Evolutionary conservation across 352 stramenopile species (phyloP), one percentile per base, ranked within the genome.

Genomic region (Phytopythium montanum): DNA sequence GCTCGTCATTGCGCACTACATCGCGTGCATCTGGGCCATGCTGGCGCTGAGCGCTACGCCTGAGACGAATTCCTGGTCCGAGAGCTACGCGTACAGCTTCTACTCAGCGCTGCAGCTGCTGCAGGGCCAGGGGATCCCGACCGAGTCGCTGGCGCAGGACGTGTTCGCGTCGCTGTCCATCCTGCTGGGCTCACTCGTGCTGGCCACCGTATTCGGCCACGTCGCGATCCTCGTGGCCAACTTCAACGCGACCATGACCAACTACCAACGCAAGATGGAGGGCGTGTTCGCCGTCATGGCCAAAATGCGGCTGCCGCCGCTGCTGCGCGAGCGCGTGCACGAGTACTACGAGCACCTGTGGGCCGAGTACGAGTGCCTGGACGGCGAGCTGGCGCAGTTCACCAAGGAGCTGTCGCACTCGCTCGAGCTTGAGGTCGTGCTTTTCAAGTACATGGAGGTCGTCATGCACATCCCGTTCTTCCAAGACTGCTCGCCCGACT

Each of bases 241-340:
- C 46, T 85, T 90, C 46, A 82, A 77, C 34, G 70, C 72, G 13
- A 81, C 78, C 25, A 59, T 58, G 8, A 85, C 72, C 0, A 72
- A 61, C 29, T 94, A 89, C 55, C 65, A 85, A 41, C 75, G 72
- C 13, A 90, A 90, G 48, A 84, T 87, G 76, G 81, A 90, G 45
- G 53, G 66, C 36, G 70, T 91, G 1, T 75, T 87, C 26, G 74
- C 75, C 3, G 66, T 75, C 52, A 92, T 86, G 58, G 29, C 42
- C 5, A 85, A 88, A 34, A 55, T 62, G 42, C 25, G 75, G 23
- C 63, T 94, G 0, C 84, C 81, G 0, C 12, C 48, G 0, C 31
- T 60, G 1, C 45, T 93, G 3, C 79, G 81, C 2, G 76, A 90
- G 19, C 66, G 81, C 21, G 84, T 90, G 10, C 72, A 75, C 25